A percentile compares a stretch with the other conserved stretches of the same genome.
Evolutionary conservation across 2,329 filamentous ascomycete genomes (phyloP).

Genomic region (Westerdykella aurantiaca): DNA sequence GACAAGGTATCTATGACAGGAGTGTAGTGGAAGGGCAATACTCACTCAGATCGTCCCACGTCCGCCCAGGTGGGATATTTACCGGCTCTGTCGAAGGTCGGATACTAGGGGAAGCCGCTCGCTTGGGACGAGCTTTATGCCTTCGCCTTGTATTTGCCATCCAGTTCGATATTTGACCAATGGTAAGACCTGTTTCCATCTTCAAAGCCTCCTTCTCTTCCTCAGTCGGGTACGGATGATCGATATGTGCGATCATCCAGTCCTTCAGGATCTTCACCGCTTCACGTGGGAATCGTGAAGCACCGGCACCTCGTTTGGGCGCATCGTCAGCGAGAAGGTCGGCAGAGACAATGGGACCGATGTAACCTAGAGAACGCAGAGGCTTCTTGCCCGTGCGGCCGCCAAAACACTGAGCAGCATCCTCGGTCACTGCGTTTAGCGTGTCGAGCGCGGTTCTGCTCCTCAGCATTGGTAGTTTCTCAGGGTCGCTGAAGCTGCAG

Average conservation of each 20-base stretch:
- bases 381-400: constrained; percentile 36
- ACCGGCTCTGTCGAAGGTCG: constrained; percentile 59
- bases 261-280: constrained; percentile 75
- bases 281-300: constrained; percentile 63
- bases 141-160: constrained; percentile 81
- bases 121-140: constrained; percentile 66
- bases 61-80: constrained; percentile 64
- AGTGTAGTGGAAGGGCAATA: constrained; percentile 10
- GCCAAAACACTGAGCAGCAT: constrained; percentile 28
- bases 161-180: constrained; percentile 86
- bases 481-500: constrained; percentile 43
- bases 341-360: constrained; percentile 31
- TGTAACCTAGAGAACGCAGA: constrained; percentile 31
- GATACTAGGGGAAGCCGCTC: constrained; percentile 64
- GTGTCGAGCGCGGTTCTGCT: constrained; percentile 42
- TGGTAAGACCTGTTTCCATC: constrained; percentile 70
- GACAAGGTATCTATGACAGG: not conserved
- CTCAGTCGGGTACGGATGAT: constrained; percentile 83
- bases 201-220: constrained; percentile 78
- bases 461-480: constrained; percentile 23
- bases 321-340: constrained; percentile 22
- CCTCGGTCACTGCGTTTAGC: constrained; percentile 43
- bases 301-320: constrained; percentile 31
- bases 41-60: constrained; percentile 42
- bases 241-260: constrained; percentile 74